Base-by-base conservation (phyloP, 306 rosid species). In the Dryas alaskensis region DNA sequence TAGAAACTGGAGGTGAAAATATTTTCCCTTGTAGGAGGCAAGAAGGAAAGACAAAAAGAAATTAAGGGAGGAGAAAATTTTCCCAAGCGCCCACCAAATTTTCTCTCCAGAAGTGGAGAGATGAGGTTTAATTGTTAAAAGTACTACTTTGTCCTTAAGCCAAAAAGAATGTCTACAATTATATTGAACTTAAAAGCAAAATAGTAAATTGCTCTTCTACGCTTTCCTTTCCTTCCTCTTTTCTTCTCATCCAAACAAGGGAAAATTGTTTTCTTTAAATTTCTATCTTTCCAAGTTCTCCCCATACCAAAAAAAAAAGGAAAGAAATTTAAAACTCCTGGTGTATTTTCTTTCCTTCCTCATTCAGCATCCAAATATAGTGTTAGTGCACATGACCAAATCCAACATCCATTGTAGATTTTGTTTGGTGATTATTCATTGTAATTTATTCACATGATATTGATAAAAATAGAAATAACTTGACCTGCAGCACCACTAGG, bases 401-500 rank as follows among this genome's bases (percentile, higher is more conserved):
- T 4, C 39, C 37, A 53, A 40, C 31, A 69, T 53, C 43, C 0
- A 44, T 12, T 43, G 53, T 70, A 70, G 22, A 6, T 70, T 55
- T 54, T 43, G 66, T 61, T 42, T 61, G 65, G 66, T 61, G 14
- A 65, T 4, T 44, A 44, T 44, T 44, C 39, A 65, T 65, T 44
- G 51, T 65, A 37, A 12, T n/a, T 43, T 8, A 5, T 16, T n/a
- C 68, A 64, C 50, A 43, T 7, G 16, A 71, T 45, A 58, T 22
- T 44, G 31, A 74, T 60, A n/a, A 46, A n/a, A 19, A 81, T 31
- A 72, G 63, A 86, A 84, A 76, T 62, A 37, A 66, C 66, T 83
- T 70, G 70, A 90, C 99, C 99, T 91, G 99, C 81, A 64, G 97
- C 90, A 74, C 97, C 96, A 67, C 83, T 80, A 55, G 99, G 99